phyloP scores from a whole-genome alignment of 208 protist species.

The Endotrypanum monterogeii region DNA sequence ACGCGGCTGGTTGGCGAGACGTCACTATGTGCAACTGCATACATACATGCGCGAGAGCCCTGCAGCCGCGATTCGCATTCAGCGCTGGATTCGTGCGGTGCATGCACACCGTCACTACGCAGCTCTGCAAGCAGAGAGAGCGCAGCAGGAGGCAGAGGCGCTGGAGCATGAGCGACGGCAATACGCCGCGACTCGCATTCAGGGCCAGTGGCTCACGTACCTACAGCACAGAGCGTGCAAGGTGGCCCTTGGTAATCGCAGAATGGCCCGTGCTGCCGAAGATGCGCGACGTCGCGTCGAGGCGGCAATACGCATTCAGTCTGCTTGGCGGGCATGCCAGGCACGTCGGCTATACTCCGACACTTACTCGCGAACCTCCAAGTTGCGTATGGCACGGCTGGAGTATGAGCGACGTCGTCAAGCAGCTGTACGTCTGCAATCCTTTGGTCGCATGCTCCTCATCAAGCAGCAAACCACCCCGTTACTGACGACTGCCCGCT shows the following conservation, averaged over 20 bases:
- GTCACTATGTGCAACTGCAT: conserved; percentile 26
- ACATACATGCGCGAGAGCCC: conserved; percentile 35
- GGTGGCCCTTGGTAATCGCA: conserved; percentile 28
- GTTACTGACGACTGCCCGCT: conserved; percentile 47
- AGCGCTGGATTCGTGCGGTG: conserved; percentile 57
- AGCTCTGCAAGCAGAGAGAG: conserved; percentile 25
- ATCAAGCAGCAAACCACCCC: conserved; percentile 32
- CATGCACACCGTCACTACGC: conserved; percentile 32
- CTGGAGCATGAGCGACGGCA: conserved; percentile 23
- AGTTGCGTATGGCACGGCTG: conserved; percentile 40
- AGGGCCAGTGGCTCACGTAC: conserved; percentile 28
- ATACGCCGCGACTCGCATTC: conserved; percentile 30
- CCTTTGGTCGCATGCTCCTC: conserved; percentile 73
- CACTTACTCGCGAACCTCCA: conserved; percentile 30
- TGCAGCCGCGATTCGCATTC: conserved; percentile 40
- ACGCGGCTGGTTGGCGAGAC: conserved; percentile 68
- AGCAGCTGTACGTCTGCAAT: conserved; percentile 71
- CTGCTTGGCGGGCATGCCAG: conserved; percentile 50
- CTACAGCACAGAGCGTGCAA: conserved; percentile 21
- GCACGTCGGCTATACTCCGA: conserved; percentile 28
- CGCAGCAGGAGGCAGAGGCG: conserved; percentile 16
- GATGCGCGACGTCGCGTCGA: conserved; percentile 36
- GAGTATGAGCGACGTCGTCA: conserved; percentile 51
- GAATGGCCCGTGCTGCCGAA: conserved; percentile 36
- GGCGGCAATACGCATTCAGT: conserved; percentile 70